Evolutionary conservation across 441 rosid species (phyloP), one percentile per base, ranked within the genome.

Genomic region (Isatis lusitanica): DNA sequence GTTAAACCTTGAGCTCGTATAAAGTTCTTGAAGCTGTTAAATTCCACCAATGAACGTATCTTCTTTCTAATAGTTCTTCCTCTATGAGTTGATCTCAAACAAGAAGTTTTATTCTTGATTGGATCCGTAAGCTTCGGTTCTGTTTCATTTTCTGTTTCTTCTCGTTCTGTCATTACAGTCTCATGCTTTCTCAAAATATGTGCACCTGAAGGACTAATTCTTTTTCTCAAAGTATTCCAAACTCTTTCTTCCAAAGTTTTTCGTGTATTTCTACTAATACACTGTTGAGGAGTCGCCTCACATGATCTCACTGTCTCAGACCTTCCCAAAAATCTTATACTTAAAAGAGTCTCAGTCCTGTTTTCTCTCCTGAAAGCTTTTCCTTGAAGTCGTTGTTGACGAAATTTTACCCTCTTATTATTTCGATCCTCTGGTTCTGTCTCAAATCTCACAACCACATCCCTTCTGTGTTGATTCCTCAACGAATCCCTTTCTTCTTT

Each of bases 101-200:
- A 86, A n/a, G 91, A 88, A 39, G 92, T 96, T 59, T 81, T 92
- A 78, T 92, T 88, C 79, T 80, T 89, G 64, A 94, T 88, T 40
- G 75, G 73, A 47, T 79, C 86, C 36, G 58, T 58, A 58, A 38
- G 71, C 63, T 11, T 63, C 7, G 74, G 70, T 48, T 74, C 69
- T 71, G 73, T 81, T 66, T 79, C 88, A 57, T 62, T 58, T 31
- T 71, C 65, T 44, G 17, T 16, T 15, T 46, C 86, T 68, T 70
- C 74, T 15, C 30, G 68, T 52, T 74, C 70, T 66, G 75, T 82
- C 58, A 82, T 87, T 21, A 71, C 68, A 9, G 81, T 80, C 76
- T 94, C 97, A 44, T 92, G 95, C 87, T 92, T 94, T 80, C 92
- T 86, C 81, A 92, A 85, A 76, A 90, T 90, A 47, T 90, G 95